Percentiles rank a stretch among this genome's conserved stretches.
These are phyloP conservation scores for Neurospora intermedia DNA, from an alignment of 495 filamentous ascomycete species.

Conservation along the genomic window DNA sequence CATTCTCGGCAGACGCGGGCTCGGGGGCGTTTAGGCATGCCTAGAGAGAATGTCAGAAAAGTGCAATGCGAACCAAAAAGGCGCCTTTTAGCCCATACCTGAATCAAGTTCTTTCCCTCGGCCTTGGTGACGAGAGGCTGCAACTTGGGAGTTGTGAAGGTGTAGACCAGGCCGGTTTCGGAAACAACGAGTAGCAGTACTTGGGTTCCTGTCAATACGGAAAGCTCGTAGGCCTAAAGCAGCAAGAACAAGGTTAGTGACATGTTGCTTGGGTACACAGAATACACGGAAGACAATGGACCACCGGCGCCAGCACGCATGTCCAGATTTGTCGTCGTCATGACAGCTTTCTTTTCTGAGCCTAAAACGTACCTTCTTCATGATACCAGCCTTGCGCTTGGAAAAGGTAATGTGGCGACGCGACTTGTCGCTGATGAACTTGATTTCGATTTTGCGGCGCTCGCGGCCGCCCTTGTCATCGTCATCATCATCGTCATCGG, in stretches of 20 bases:
- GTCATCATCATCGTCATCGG: constrained; percentile 96
- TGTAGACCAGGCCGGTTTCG: constrained; percentile 97
- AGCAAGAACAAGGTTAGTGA: constrained; percentile 18
- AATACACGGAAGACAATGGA: neutral
- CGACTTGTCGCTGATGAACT: constrained; percentile 99
- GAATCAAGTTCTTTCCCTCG: constrained; percentile 98
- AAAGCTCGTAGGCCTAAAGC: constrained; percentile 86
- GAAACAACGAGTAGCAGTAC: constrained; percentile 95
- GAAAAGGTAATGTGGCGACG: constrained; percentile 99
- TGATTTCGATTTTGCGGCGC: constrained; percentile 99
- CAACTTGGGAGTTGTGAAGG: constrained; percentile 97
- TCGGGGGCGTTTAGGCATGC: constrained; percentile 96
- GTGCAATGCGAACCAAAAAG: neutral
- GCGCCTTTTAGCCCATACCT: constrained; percentile 49
- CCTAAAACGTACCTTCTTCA: constrained; percentile 85
- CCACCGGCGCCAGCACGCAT: constrained; percentile 1
- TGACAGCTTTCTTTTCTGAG: neutral
- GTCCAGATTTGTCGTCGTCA: neutral
- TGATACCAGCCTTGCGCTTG: constrained; percentile 99
- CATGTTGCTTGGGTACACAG: constrained; percentile 1
- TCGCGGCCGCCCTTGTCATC: constrained; percentile 98
- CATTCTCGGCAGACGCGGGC: constrained; percentile 80
- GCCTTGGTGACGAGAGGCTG: constrained; percentile 98
- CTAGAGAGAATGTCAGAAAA: constrained; percentile 23
- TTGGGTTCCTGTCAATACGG: constrained; percentile 95